Base-by-base conservation (phyloP, 257 asterid species). In the Lycium ferocissimum region DNA sequence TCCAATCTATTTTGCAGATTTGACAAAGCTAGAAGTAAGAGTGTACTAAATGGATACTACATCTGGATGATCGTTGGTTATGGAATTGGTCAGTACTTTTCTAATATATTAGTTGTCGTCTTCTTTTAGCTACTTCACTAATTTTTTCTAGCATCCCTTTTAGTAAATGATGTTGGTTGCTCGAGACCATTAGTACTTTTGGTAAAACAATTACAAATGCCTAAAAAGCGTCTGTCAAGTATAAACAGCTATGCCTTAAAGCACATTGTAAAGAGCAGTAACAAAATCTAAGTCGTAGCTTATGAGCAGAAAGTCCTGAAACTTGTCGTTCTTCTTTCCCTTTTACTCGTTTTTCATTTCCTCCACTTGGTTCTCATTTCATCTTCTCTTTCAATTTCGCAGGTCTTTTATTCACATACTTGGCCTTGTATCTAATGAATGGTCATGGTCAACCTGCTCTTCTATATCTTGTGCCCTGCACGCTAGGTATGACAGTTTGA, bases 51-150 rank as follows among this genome's bases (percentile, higher is more conserved):
- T 85, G 99, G 99, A 86, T 97, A 97, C 92, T 95, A 92, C 84
- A 88, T 94, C 62, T 97, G 97, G 97, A 79, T 97, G 94, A 78
- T 92, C 62, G 87, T 91, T 84, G 99, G 99, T 89, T 97, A 97
- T 85, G 98, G 98, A 84, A 85, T 89, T 87, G 99, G 99, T 97
- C 85, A 87, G 99, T 89, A 33, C 81, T 85, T 85, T 17, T 79
- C 40, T 61, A 66, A 53, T 51, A 15, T 53, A 53, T 53, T 51
- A 53, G 1, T 37, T 67, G 15, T 22, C 37, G 4, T 78, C 82
- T 45, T 47, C 56, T 75, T 22, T 75, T 49, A 75, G 81, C 62
- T 22, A 22, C 62, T 13, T 20, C n/a, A 1, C 82, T 76, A 53
- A 56, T 14, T 78, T 26, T 51, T 33, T 51, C 43, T 26, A 26